Evolutionary conservation across 768 basidiomycete species (phyloP), one percentile per base, ranked within the genome.

Genomic region (Pulveroboletus sp.): DNA sequence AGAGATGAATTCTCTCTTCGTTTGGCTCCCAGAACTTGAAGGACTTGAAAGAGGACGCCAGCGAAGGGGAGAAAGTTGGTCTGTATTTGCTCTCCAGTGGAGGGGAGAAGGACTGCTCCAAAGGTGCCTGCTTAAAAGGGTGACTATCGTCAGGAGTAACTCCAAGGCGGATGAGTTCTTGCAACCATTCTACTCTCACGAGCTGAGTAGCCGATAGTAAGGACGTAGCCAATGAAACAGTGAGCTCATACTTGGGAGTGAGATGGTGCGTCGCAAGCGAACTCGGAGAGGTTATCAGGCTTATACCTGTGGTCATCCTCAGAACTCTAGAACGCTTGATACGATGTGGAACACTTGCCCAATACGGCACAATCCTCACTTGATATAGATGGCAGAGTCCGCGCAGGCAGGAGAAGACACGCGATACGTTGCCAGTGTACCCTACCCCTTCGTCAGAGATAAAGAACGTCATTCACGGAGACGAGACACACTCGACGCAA

Each of bases 161-260:
- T 8, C 81, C 82, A 0, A 81, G 69, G 2, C 76, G 73, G 28
- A 89, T 51, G 28, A 87, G 60, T 48, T 88, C 82, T 7, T 67
- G 64, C 24, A 89, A 66, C 88, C 88, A 91, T 41, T 84, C 81
- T 0, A 76, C 72, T 50, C 74, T 87, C 30, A 85, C 85, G 42
- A 89, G 76, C 10, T 75, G 72, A 12, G 77, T 73, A 0, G 76
- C 70, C 3, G 78, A 76, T 14, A 89, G 66, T 9, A 90, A 72
- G 11, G 87, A 86, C 0, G 76, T 68, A 0, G 80, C 80, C 21
- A 82, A 69, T 0, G 72, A 52, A 0, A 80, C 66, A 8, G 72
- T 76, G n/a, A 80, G 69, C 5, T 72, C 61, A 48, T 77, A 80
- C 18, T 73, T 74, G 5, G 79, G 57, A 4, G 74, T 73, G 44